phyloP scores from a whole-genome alignment of 2,329 filamentous ascomycete genomes.

The Aspergillus texensis region DNA sequence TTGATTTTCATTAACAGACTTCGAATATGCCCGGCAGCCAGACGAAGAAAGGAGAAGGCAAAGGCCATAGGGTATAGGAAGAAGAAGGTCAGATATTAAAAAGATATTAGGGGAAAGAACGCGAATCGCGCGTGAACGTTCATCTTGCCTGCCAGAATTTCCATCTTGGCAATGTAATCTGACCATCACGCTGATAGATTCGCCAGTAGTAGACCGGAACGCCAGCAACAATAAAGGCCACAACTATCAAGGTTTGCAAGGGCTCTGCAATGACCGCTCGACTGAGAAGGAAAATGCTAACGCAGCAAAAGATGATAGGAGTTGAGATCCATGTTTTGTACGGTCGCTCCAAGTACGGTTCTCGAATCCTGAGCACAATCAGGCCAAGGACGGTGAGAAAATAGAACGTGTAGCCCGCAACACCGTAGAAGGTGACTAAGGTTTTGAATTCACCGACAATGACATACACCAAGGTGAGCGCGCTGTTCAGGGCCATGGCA shows the following conservation, averaged over 20 bases:
- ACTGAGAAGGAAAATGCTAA: constrained; percentile 87
- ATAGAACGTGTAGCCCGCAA: constrained; percentile 96
- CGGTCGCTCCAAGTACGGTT: constrained; percentile 84
- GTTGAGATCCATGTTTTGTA: constrained; percentile 97
- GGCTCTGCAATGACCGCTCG: constrained; percentile 89
- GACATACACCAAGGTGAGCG: constrained; percentile 76
- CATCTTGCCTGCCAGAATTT: constrained; percentile 47
- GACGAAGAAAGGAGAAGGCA: background rate
- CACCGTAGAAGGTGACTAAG: constrained; percentile 93
- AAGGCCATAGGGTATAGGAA: background rate
- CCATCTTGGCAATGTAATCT: constrained; percentile 38
- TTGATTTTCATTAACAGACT: background rate
- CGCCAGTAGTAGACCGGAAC: constrained; percentile 89
- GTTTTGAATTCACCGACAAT: constrained; percentile 87
- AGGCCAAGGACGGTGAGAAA: constrained; percentile 92
- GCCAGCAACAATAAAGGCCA: constrained; percentile 80
- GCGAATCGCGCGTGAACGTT: background rate
- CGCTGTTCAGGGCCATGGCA: constrained; percentile 79
- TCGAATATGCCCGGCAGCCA: background rate
- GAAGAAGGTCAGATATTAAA: background rate
- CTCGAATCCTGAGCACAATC: constrained; percentile 83
- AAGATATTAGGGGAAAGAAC: constrained; percentile 6
- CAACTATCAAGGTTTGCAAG: constrained; percentile 82
- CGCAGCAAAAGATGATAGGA: constrained; percentile 97
- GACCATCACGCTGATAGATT: constrained; percentile 66